Base-by-base conservation (phyloP, 345 rosid genomes). In the Brassica carinata region DNA sequence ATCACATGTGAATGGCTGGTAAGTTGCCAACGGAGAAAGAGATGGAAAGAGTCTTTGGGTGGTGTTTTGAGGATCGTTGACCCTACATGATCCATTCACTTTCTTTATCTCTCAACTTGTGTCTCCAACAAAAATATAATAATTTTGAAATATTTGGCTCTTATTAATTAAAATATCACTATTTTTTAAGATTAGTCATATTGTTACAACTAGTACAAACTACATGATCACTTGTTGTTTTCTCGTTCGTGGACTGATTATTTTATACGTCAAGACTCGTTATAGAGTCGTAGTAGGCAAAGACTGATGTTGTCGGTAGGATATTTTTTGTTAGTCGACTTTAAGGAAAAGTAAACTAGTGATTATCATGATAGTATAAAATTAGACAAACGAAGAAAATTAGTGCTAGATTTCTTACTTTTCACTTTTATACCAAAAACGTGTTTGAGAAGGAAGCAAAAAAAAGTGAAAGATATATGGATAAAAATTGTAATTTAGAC, bases 1-100 rank as follows among this genome's bases (percentile, higher is more conserved):
- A 27, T n/a, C 40, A n/a, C 36, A 66, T 55, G 73, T 53, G 77
- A 66, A 72, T 33, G 77, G 72, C 67, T 72, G 77, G 66, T 2
- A 72, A 71, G 77, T 63, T 23, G 75, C 40, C 81, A 63, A 69
- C 51, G 13, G 15, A 65, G 31, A 72, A 11, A 61, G 64, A 9
- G 64, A 59, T 59, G 64, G 64, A 23, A n/a, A 40, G 29, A 36
- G 71, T 67, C 70, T 66, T 10, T 66, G 2, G 18, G 5, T 61
- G 65, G 33, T 61, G 65, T 10, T 30, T 73, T 65, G 26, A 51
- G 68, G 63, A 79, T 74, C 55, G 38, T 68, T 80, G 75, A 80
- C 79, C 67, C 76, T 43, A 80, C 79, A 69, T 57, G 79, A 75
- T 75, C 83, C 76, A 31, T 38, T 75, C 79, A 36, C 69, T 80